Evolutionary conservation across 139 green algal genomes (phyloP), one percentile per base, ranked within the genome.

Genomic region (Chlorella sorokiniana): DNA sequence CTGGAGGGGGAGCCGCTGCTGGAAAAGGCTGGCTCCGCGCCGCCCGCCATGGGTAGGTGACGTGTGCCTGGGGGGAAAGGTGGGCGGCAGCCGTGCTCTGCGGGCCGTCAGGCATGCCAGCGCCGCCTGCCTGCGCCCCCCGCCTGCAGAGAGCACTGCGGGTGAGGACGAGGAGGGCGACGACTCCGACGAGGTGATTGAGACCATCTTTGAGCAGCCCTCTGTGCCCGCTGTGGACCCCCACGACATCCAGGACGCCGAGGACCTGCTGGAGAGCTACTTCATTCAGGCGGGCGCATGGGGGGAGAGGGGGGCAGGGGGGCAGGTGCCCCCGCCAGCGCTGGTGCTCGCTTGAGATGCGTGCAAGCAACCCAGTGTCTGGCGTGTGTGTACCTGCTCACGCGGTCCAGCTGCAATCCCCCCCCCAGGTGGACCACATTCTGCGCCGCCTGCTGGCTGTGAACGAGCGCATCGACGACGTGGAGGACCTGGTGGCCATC

Each of bases 191-290:
- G 44, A 42, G 29, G 51, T 76, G 25, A 52, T 65, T 65, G 70
- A 79, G 72, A 79, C 72, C 4, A 51, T 79, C 72, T 69, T 79
- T 35, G 72, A 79, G 52, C 48, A 63, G 48, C 72, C 72, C 1
- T 23, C 11, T 37, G 23, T 56, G 38, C 29, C 74, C 22, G 72
- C 35, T 29, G 64, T 82, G 65, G 83, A 86, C 61, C 76, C 85
- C 18, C 72, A 85, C 29, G 77, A 89, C 33, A 83, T 89, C 48
- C 73, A 79, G 72, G 71, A 76, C 10, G 69, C 54, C 2, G 88
- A 89, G 59, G 78, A 89, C 56, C 69, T 90, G 68, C 81, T 91
- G 48, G 88, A 90, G 73, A 71, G 73, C 27, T 90, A 90, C 81
- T 91, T 83, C 73, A 80, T 91, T 68, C 88, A 89, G 87, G 84